phyloP scores from a whole-genome alignment of 805 yeast species.

The Candida ficus region DNA sequence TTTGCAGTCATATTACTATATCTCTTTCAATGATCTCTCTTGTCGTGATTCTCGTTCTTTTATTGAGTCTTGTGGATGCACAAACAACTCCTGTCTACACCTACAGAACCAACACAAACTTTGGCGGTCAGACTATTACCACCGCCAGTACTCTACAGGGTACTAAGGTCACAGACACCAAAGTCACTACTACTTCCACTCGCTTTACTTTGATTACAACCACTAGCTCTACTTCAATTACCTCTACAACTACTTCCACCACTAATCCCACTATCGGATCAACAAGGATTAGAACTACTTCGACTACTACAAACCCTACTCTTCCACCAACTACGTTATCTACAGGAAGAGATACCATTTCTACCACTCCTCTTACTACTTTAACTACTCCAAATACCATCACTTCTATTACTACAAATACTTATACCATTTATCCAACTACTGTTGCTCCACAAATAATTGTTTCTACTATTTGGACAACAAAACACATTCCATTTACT shows the following conservation, averaged over 20 bases:
- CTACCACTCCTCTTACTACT: background rate
- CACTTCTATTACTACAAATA: background rate
- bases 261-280: background rate
- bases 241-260: conserved; percentile 15
- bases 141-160: conserved; percentile 14
- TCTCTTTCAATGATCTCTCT: background rate
- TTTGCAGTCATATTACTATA: background rate
- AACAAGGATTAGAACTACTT: too few relatives aligned
- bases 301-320: conserved; percentile 4
- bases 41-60: background rate
- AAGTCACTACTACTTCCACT: conserved; percentile 8
- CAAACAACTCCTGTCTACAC: conserved; percentile 13
- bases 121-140: conserved; percentile 17
- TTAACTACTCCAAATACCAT: background rate
- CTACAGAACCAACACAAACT: conserved; percentile 17
- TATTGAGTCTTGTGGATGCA: background rate
- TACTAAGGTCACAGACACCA: conserved; percentile 16
- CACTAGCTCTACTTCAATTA: conserved; percentile 7
- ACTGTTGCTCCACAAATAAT: background rate
- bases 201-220: conserved; percentile 5
- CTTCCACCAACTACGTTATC: conserved; percentile 17
- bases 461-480: conserved; percentile 7
- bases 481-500: background rate
- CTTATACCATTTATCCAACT: background rate
- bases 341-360: conserved; percentile 13